These are phyloP conservation scores for Symbiodinium natans DNA, from an alignment of 73 alveolate species.

Conservation along the genomic window DNA sequence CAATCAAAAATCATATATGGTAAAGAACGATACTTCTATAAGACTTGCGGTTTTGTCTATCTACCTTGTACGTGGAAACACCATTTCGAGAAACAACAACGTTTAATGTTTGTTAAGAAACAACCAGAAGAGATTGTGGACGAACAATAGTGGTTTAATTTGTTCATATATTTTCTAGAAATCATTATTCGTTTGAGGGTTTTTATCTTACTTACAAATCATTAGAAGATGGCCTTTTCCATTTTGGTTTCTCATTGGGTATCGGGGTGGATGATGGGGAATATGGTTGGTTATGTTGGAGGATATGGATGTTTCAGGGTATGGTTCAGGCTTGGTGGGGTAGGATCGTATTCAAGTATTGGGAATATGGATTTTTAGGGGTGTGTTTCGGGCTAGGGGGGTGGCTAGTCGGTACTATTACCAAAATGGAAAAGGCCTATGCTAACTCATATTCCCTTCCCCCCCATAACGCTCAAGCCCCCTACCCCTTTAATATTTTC, in stretches of 20 bases:
- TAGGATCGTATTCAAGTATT: no score
- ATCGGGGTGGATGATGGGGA: background rate
- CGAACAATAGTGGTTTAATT: background rate
- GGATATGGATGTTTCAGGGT: no score
- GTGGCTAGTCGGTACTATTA: no score
- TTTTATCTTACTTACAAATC: background rate
- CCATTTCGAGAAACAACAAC: background rate
- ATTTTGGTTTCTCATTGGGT: background rate
- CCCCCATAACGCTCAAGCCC: no score
- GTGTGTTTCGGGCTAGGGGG: background rate
- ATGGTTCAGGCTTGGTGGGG: no score
- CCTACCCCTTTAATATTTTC: no score
- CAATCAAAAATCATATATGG: background rate
- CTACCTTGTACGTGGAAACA: background rate
- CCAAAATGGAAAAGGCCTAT: background rate
- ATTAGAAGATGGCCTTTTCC: background rate
- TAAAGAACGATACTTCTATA: background rate
- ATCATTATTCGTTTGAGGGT: background rate
- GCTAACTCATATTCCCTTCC: no score
- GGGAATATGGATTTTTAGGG: conserved; percentile 1
- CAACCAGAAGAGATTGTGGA: background rate
- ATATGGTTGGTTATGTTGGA: no score
- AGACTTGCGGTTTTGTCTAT: background rate
- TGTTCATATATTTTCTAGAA: background rate
- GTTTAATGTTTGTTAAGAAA: background rate